Percentiles rank a stretch among this genome's conserved stretches.
These are phyloP conservation scores for Calonectria hawksworthii DNA, from an alignment of 2,329 filamentous ascomycete genomes.

Conservation along the genomic window DNA sequence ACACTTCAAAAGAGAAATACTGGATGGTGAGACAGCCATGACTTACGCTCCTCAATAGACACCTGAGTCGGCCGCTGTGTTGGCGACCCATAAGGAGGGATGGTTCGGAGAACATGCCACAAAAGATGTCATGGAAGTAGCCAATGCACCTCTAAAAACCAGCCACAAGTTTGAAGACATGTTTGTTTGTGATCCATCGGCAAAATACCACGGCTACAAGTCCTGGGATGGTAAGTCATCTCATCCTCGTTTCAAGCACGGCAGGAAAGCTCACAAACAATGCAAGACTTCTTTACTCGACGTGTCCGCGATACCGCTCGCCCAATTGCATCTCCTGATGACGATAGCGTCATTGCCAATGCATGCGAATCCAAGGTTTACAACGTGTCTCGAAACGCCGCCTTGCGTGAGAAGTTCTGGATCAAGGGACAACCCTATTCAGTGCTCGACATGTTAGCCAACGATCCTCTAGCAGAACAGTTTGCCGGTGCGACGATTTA, in stretches of 20 bases:
- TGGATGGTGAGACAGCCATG: neutral
- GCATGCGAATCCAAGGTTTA: slow-evolving; percentile 75
- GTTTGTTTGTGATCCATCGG: slow-evolving; percentile 70
- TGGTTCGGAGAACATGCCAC: slow-evolving; percentile 70
- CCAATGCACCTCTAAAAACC: slow-evolving; percentile 62
- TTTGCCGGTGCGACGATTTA: slow-evolving; percentile 78
- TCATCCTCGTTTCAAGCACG: neutral
- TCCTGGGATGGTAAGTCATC: neutral
- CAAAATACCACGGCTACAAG: slow-evolving; percentile 70
- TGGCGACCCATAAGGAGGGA: slow-evolving; percentile 58
- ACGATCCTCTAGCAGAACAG: slow-evolving; percentile 64
- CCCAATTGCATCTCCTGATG: slow-evolving; percentile 69
- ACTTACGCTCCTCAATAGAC: slow-evolving; percentile 47
- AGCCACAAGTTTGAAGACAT: slow-evolving; percentile 69
- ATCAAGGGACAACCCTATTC: slow-evolving; percentile 79
- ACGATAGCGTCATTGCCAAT: slow-evolving; percentile 70
- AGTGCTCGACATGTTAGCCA: slow-evolving; percentile 72
- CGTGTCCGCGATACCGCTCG: slow-evolving; percentile 54
- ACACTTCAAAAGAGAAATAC: neutral
- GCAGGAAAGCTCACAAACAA: neutral
- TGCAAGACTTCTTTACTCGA: neutral
- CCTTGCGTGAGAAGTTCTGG: slow-evolving; percentile 74
- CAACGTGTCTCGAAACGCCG: slow-evolving; percentile 63
- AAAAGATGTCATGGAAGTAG: slow-evolving; percentile 64
- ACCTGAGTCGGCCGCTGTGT: slow-evolving; percentile 67